A percentile compares a stretch with the other conserved stretches of the same genome.
phyloP scores from a whole-genome alignment of 140 eudicot species.

The Senecio squalidus region DNA sequence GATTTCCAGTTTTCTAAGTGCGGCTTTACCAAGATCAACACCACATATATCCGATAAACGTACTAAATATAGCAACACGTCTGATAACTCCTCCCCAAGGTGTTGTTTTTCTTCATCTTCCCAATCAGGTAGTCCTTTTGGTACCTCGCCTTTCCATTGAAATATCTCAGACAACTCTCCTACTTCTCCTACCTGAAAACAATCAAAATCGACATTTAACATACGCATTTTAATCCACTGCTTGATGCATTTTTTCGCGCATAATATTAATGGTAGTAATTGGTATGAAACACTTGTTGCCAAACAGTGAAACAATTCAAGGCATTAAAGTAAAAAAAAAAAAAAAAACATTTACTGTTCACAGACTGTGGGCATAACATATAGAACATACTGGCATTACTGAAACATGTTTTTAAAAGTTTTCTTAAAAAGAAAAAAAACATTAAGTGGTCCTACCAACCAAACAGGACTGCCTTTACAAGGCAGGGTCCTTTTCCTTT shows the following conservation, averaged over 20 bases:
- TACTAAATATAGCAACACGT: conserved; percentile 52
- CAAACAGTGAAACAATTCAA: conserved; percentile 20
- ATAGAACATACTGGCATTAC: conserved; percentile 17
- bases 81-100: conserved; percentile 63
- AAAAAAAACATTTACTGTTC: too few species aligned
- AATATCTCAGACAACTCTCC: conserved; percentile 67
- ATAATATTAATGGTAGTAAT: background rate
- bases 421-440: conserved; percentile 15
- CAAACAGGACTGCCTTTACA: conserved; percentile 15
- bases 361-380: conserved; percentile 13
- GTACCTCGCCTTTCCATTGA: conserved; percentile 76
- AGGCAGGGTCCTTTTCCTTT: conserved; percentile 19
- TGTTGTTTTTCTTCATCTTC: conserved; percentile 54
- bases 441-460: conserved; percentile 29
- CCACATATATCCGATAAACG: conserved; percentile 64
- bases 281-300: conserved; percentile 15
- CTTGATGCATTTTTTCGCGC: background rate
- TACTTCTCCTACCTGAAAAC: conserved; percentile 59
- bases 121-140: conserved; percentile 65
- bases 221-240: background rate
- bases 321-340: conserved; percentile 10
- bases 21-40: conserved; percentile 67
- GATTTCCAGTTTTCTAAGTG: conserved; percentile 48
- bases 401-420: background rate
- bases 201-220: too few species aligned